Base-by-base conservation (phyloP, 1,139 yeast genomes). In the Kazachstania sp. region DNA sequence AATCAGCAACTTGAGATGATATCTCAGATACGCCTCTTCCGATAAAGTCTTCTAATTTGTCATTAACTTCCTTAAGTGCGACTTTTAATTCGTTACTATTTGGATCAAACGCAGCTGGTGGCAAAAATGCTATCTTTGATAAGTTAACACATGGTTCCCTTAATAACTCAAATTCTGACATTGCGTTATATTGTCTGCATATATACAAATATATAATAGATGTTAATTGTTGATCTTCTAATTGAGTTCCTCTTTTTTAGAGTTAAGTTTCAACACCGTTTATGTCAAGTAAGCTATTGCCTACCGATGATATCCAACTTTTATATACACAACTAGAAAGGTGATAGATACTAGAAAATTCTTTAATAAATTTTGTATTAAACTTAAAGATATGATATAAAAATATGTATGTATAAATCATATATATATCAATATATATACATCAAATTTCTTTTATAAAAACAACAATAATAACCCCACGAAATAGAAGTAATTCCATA, bases 1-100 rank as follows among this genome's bases (percentile, higher is more conserved):
- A 80, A 54, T 81, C 86, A 0, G 83, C 85, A 19, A 81, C 59
- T 32, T 68, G 68, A 0, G 69, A 55, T 0, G 78, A 67, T 3
- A 70, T 45, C 1, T 51, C 54, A 4, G 11, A 13, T 50, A 48
- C 12, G 5, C 49, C 45, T 32, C 11, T 7, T 2, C 1, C 2
- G 9, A 18, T 13, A 12, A 53, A 42, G 12, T 51, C 41, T 4
- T 47, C 45, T 28, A 73, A 52, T 18, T 53, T 50, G 0, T 38
- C 37, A 37, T 68, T 64, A 8, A 73, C 52, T 2, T 58, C 61
- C 39, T 57, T 59, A 30, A 76, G 54, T 1, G 72, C 63, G 6
- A 60, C 54, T 1, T 66, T 49, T 7, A 73, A 54, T 15, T 51
- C 51, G 4, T 46, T 38, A 4, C 71, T 58, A 20, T 58, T 52